Conservation (phyloP, 2,329 filamentous ascomycete species). For the Cryphonectria parasitica region DNA sequence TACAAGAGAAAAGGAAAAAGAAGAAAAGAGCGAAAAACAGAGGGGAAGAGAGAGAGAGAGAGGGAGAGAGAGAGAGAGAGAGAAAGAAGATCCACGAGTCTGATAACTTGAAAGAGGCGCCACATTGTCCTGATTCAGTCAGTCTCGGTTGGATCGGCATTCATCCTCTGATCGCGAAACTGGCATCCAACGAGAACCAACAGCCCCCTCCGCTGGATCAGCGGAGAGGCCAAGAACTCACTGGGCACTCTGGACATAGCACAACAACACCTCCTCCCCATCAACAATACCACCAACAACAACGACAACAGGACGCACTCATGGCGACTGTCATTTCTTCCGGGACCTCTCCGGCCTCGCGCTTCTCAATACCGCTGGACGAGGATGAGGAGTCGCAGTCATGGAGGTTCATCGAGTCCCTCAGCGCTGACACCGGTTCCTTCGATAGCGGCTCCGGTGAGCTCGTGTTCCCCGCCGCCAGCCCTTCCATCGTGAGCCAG, state of each 20-base stretch:
- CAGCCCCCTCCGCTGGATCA: constrained; percentile 14
- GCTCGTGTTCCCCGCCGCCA: constrained; percentile 40
- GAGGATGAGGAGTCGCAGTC: constrained; percentile 42
- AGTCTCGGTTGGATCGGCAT: not conserved
- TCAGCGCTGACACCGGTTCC: constrained; percentile 35
- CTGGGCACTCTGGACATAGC: not conserved
- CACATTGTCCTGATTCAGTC: not conserved
- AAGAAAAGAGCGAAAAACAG: too few species aligned
- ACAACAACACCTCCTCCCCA: not conserved
- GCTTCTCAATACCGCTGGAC: constrained; percentile 23
- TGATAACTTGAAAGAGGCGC: not conserved
- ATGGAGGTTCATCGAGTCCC: constrained; percentile 22
- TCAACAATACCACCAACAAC: not conserved
- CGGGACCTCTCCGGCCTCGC: constrained; percentile 34
- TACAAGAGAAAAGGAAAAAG: not conserved
- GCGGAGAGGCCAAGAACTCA: not conserved
- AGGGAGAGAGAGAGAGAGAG: not conserved
- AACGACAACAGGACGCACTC: constrained; percentile 12
- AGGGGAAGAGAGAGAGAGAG: not conserved
- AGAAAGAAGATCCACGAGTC: not conserved
- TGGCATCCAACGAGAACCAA: constrained; percentile 12
- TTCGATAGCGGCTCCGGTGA: constrained; percentile 16
- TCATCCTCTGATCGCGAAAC: constrained; percentile 10
- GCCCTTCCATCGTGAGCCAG: constrained; percentile 56
- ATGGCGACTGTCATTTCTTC: constrained; percentile 41